A percentile compares a stretch with the other conserved stretches of the same genome.
Evolutionary conservation across 352 stramenopile species (phyloP).

Genomic region (Phytophthora pisi): DNA sequence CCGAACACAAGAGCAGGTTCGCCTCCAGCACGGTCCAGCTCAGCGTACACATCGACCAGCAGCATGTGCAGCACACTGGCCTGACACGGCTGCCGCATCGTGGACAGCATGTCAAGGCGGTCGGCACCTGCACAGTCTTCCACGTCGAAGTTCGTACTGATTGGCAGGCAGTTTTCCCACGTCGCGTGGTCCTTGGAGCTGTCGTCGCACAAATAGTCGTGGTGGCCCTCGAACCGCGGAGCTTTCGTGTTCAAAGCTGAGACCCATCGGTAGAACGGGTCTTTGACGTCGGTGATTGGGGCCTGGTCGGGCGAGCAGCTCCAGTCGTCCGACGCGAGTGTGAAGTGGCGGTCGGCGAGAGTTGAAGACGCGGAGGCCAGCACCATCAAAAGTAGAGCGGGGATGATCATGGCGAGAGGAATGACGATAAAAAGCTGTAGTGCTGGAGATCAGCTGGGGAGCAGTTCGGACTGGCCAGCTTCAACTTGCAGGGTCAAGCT

Average conservation of each 20-base stretch:
- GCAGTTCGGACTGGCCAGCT: not conserved
- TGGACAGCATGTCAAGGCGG: constrained; percentile 32
- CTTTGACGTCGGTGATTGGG: constrained; percentile 3
- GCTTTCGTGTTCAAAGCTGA: constrained; percentile 1
- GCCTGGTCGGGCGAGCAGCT: constrained; percentile 14
- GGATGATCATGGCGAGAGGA: not conserved
- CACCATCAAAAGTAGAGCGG: not conserved
- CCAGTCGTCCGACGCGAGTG: constrained; percentile 22
- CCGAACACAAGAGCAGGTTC: constrained; percentile 38
- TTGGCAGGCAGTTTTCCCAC: constrained; percentile 49
- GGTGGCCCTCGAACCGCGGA: constrained; percentile 25
- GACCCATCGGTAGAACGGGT: constrained; percentile 16
- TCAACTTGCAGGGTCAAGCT: not conserved
- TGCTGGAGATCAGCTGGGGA: not conserved
- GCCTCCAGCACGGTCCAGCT: constrained; percentile 17
- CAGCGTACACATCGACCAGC: constrained; percentile 42
- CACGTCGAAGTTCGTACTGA: constrained; percentile 30
- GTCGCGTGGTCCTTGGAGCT: constrained; percentile 5
- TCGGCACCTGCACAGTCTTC: constrained; percentile 31
- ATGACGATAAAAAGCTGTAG: not conserved
- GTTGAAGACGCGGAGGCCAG: not conserved
- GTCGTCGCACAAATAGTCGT: constrained; percentile 27
- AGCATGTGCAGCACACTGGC: constrained; percentile 46
- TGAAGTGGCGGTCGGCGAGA: constrained; percentile 3
- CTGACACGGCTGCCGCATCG: constrained; percentile 22